Evolutionary conservation across 2,329 filamentous ascomycete species (phyloP), one percentile per base, ranked within the genome.

Genomic region (Aspergillus sojae): DNA sequence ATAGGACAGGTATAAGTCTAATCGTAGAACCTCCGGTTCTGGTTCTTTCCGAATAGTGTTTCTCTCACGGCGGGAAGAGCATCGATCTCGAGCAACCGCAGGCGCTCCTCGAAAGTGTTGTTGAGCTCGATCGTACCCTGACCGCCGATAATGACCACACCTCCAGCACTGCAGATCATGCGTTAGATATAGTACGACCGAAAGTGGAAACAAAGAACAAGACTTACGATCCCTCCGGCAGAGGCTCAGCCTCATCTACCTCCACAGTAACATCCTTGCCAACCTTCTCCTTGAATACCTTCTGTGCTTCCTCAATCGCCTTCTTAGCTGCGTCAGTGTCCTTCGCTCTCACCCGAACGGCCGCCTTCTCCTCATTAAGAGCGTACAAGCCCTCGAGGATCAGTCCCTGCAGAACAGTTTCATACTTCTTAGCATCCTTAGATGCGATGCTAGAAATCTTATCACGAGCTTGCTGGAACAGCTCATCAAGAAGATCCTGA

Each of bases 51-150:
- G 75, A 99, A 99, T 64, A 99, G 85, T 19, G 91, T 91, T 78
- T 91, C 87, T 75, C 95, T 88, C 74, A 99, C 89, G 52, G 89
- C 89, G 16, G 95, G 95, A 63, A 97, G 87, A 58, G 92, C 91
- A 70, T 91, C 91, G 62, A 90, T 89, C 81, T 97, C 91, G 68
- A 98, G 88, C 65, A 98, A 85, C 74, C 86, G 87, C 79, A 99
- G 84, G 70, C 95, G 89, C 77, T 96, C 91, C 78, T 98, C 95
- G 71, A 98, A 91, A 61, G 95, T 98, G 84, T 99, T 98, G 87
- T 97, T 94, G 80, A 99, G 94, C 74, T 97, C 93, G 77, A 99
- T 98, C 86, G 94, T 97, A 77, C 95, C 95, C 68, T 85, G 85
- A 70, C 91, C 90, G 68, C 94, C 93, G 61, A 96, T 81, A 68